Conservation (phyloP, 2,329 filamentous ascomycete species). For the Berkeleyomyces basicola region DNA sequence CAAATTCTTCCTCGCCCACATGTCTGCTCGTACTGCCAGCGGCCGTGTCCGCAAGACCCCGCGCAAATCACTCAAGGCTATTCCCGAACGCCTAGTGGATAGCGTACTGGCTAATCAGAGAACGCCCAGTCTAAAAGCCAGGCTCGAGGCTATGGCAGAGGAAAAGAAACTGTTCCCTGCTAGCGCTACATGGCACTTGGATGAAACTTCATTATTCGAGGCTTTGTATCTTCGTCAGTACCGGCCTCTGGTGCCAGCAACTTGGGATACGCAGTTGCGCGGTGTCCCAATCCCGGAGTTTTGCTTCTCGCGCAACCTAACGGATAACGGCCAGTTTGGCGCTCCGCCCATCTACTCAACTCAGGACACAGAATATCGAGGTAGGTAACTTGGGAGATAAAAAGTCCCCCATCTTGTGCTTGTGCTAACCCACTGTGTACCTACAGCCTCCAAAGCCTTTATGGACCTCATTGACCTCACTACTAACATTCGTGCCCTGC, state of each 20-base stretch:
- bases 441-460: conserved; percentile 25
- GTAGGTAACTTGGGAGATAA: conserved; percentile 16
- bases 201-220: conserved; percentile 30
- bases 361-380: conserved; percentile 22
- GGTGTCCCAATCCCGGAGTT: conserved; percentile 23
- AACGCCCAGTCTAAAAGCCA: conserved; percentile 6
- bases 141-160: conserved; percentile 25
- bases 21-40: neutral
- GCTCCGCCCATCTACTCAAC: conserved; percentile 25
- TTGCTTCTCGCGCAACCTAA: conserved; percentile 19
- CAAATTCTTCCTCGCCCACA: neutral
- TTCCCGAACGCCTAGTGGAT: neutral
- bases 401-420: neutral
- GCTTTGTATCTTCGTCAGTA: conserved; percentile 27
- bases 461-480: conserved; percentile 26
- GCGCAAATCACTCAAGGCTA: neutral
- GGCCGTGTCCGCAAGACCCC: neutral
- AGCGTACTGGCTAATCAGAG: neutral
- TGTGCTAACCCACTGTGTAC: neutral
- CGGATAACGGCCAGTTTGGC: conserved; percentile 17
- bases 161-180: conserved; percentile 27
- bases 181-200: conserved; percentile 32
- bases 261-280: conserved; percentile 20
- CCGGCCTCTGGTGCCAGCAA: conserved; percentile 24
- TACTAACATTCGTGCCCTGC: conserved; percentile 19